Evolutionary conservation across 2,329 filamentous ascomycete species (phyloP).

Genomic region (Shiraia sp.): DNA sequence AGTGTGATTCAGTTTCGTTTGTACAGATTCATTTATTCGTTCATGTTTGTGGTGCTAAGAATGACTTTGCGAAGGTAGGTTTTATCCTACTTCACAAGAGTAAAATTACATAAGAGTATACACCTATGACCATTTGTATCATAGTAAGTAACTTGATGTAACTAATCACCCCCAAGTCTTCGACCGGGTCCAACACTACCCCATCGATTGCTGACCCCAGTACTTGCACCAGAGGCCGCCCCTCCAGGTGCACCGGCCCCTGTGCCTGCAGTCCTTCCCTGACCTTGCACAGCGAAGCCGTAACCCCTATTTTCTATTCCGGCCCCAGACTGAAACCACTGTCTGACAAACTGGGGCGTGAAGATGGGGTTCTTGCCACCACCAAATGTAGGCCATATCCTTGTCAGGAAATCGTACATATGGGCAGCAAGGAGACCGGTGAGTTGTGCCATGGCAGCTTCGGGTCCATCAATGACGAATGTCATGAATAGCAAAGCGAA

Average conservation of each 20-base stretch:
- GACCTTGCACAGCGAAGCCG: constrained; percentile 62
- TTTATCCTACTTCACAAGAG: too few relatives aligned
- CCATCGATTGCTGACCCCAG: constrained; percentile 28
- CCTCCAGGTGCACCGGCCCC: constrained; percentile 7
- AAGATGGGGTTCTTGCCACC: constrained; percentile 76
- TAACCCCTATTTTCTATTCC: constrained; percentile 57
- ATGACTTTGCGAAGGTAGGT: too few relatives aligned
- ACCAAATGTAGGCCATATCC: constrained; percentile 86
- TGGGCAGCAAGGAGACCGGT: constrained; percentile 88
- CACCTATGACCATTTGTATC: background rate
- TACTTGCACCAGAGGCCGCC: constrained; percentile 29
- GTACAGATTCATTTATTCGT: too few relatives aligned
- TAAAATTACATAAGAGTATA: background rate
- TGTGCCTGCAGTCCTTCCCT: constrained; percentile 19
- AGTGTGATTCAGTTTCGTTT: too few relatives aligned
- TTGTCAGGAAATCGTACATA: constrained; percentile 84
- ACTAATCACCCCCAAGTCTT: constrained; percentile 31
- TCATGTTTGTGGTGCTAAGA: too few relatives aligned
- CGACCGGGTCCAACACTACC: constrained; percentile 36
- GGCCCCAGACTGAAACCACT: constrained; percentile 61
- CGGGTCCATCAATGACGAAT: constrained; percentile 67
- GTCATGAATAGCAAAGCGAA: constrained; percentile 77
- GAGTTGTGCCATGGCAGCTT: constrained; percentile 63
- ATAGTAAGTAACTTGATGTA: background rate
- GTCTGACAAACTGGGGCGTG: constrained; percentile 73